A percentile compares a stretch with the other conserved stretches of the same genome.
These are phyloP conservation scores for Camellia japonica DNA, from an alignment of 148 eudicot species.

Conservation along the genomic window DNA sequence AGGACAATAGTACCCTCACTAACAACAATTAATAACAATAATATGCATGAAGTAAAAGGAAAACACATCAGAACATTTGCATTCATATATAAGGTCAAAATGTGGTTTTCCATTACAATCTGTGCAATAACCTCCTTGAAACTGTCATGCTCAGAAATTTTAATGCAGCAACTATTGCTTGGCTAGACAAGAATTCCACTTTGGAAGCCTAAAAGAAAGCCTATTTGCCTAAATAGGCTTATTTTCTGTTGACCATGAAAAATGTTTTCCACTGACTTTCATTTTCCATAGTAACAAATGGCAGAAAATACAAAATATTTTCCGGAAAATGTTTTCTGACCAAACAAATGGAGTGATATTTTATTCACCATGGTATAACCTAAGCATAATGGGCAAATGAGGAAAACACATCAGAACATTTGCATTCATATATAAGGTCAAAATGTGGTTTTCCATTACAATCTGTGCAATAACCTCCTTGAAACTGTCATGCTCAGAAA, in stretches of 20 bases:
- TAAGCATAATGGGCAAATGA: not conserved
- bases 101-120: not conserved
- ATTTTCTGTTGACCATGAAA: too few species aligned
- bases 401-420: not conserved
- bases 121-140: conserved; percentile 9
- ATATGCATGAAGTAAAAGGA: not conserved
- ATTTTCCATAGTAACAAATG: too few species aligned
- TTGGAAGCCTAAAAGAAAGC: not conserved
- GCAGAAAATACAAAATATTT: too few species aligned
- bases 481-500: not conserved
- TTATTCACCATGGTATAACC: not conserved
- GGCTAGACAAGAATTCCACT: too few species aligned
- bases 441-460: not conserved
- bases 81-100: not conserved
- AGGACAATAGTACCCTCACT: too few species aligned
- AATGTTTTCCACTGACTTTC: too few species aligned
- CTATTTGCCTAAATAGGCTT: too few species aligned
- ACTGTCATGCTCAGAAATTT: not conserved
- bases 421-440: not conserved
- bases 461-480: conserved; percentile 5
- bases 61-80: not conserved
- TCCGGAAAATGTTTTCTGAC: too few species aligned
- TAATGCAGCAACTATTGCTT: too few species aligned
- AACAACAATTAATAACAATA: not conserved
- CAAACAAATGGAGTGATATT: too few species aligned